Conservation (phyloP, 2,329 filamentous ascomycete genomes). For the Magnaporthiopsis incrustans region DNA sequence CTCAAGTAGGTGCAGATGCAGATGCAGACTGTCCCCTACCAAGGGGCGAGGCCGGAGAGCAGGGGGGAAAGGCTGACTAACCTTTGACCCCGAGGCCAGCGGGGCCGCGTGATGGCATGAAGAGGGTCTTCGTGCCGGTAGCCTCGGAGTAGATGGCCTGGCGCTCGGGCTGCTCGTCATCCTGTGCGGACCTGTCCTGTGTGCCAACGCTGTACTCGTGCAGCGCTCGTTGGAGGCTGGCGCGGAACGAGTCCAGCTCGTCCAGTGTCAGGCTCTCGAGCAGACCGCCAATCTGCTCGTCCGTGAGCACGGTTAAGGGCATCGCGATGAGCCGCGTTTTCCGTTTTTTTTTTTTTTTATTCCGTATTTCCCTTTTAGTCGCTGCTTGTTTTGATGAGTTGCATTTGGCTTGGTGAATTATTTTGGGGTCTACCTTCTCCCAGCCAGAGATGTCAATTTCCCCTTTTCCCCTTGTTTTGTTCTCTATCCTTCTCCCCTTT, state of each 20-base stretch:
- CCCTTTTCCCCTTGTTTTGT: too few species aligned
- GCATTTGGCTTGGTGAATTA: too few species aligned
- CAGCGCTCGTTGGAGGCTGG: slow-evolving; percentile 40
- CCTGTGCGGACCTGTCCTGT: slow-evolving; percentile 30
- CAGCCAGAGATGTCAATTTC: too few species aligned
- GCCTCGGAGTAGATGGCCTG: slow-evolving; percentile 37
- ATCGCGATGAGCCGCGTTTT: slow-evolving; percentile 25
- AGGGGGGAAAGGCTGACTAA: slow-evolving; percentile 16
- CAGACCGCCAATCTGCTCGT: slow-evolving; percentile 45
- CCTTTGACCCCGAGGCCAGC: slow-evolving; percentile 62
- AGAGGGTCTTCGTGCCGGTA: slow-evolving; percentile 54
- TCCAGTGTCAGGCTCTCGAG: slow-evolving; percentile 44
- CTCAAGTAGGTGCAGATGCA: too few species aligned
- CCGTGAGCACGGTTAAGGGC: slow-evolving; percentile 50
- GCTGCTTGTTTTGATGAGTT: too few species aligned
- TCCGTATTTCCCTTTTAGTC: too few species aligned
- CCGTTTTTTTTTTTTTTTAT: neutral
- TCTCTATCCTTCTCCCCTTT: too few species aligned
- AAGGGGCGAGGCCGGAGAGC: too few species aligned
- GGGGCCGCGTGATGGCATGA: slow-evolving; percentile 64
- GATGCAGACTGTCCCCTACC: too few species aligned
- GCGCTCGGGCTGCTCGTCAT: slow-evolving; percentile 49
- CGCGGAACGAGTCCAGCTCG: slow-evolving; percentile 45
- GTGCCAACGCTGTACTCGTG: slow-evolving; percentile 55
- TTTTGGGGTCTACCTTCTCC: too few species aligned